Conservation (phyloP, 192 early-diverging fungal genomes). For the Linnemannia exigua region DNA sequence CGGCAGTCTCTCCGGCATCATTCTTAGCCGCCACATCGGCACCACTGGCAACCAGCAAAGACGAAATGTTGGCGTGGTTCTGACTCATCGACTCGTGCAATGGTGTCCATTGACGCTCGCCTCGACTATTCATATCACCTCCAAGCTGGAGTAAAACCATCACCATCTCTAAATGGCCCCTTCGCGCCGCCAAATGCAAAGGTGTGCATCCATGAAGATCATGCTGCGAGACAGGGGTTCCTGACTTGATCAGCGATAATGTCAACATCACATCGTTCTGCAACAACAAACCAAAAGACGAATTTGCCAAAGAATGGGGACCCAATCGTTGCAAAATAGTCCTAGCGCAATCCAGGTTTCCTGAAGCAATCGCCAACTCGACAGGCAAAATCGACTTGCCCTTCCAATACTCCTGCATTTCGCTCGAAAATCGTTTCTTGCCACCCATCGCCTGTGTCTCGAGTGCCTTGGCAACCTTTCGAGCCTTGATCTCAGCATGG, state of each 20-base stretch:
- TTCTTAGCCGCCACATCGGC: slow-evolving; percentile 33
- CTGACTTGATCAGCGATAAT: slow-evolving; percentile 50
- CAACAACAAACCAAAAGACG: slow-evolving; percentile 50
- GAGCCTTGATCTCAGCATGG: slow-evolving; percentile 48
- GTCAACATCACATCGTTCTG: slow-evolving; percentile 62
- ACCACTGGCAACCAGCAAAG: slow-evolving; percentile 46
- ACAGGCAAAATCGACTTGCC: slow-evolving; percentile 51
- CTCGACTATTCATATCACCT: slow-evolving; percentile 72
- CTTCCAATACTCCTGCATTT: slow-evolving; percentile 54
- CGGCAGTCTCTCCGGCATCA: slow-evolving; percentile 43
- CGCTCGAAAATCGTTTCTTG: slow-evolving; percentile 40
- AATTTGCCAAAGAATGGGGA: slow-evolving; percentile 20
- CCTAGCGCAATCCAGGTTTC: slow-evolving; percentile 50
- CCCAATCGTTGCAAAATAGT: slow-evolving; percentile 51
- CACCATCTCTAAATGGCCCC: slow-evolving; percentile 67
- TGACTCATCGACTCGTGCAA: slow-evolving; percentile 58
- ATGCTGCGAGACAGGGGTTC: slow-evolving; percentile 52
- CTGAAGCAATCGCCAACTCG: slow-evolving; percentile 49
- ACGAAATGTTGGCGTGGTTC: slow-evolving; percentile 46
- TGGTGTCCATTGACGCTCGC: slow-evolving; percentile 59
- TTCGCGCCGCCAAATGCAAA: slow-evolving; percentile 74
- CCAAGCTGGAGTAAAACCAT: slow-evolving; percentile 66
- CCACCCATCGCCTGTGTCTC: neutral
- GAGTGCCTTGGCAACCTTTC: slow-evolving; percentile 24
- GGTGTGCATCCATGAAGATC: slow-evolving; percentile 73